Evolutionary conservation across 345 rosid genomes (phyloP).

Genomic region (Sapria himalayana): DNA sequence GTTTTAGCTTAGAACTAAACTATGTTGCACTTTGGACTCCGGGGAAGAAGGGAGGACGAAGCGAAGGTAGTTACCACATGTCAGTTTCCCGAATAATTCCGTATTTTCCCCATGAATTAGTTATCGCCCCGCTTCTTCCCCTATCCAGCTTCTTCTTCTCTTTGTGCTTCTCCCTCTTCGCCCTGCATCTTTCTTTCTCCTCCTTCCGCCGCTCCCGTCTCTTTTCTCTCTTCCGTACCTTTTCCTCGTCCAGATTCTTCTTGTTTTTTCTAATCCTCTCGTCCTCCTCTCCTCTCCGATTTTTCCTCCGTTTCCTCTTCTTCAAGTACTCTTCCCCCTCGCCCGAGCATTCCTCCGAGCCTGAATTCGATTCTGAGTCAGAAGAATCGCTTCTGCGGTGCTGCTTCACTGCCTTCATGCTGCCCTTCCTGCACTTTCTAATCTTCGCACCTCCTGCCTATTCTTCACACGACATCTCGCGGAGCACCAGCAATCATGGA

Average conservation of each 20-base stretch:
- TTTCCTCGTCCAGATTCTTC: slow-evolving; percentile 7
- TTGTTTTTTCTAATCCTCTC: slow-evolving; percentile 3
- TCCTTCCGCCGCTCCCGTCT: slow-evolving; percentile 4
- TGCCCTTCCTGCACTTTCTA: too few relatives aligned
- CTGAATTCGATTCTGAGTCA: too few relatives aligned
- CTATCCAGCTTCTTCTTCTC: slow-evolving; percentile 28
- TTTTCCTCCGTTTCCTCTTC: slow-evolving; percentile 3
- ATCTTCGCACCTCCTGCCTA: too few relatives aligned
- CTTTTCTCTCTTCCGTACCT: slow-evolving; percentile 13
- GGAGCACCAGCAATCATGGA: too few relatives aligned
- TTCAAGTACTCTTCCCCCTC: neutral
- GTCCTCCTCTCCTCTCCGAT: neutral
- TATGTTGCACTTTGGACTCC: too few relatives aligned
- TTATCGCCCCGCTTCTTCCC: slow-evolving; percentile 66
- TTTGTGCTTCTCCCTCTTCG: slow-evolving; percentile 17
- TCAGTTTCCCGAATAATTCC: slow-evolving; percentile 86
- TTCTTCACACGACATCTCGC: too few relatives aligned
- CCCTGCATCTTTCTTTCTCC: slow-evolving; percentile 11
- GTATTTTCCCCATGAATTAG: slow-evolving; percentile 86
- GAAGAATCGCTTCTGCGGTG: too few relatives aligned
- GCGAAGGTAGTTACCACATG: slow-evolving; percentile 42
- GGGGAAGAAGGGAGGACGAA: too few relatives aligned
- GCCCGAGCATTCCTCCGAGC: slow-evolving; percentile 1
- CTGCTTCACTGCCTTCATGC: too few relatives aligned
- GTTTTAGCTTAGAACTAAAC: too few relatives aligned